These are phyloP conservation scores for Cladosporium velox DNA, from an alignment of 2,329 filamentous ascomycete species.

Conservation along the genomic window DNA sequence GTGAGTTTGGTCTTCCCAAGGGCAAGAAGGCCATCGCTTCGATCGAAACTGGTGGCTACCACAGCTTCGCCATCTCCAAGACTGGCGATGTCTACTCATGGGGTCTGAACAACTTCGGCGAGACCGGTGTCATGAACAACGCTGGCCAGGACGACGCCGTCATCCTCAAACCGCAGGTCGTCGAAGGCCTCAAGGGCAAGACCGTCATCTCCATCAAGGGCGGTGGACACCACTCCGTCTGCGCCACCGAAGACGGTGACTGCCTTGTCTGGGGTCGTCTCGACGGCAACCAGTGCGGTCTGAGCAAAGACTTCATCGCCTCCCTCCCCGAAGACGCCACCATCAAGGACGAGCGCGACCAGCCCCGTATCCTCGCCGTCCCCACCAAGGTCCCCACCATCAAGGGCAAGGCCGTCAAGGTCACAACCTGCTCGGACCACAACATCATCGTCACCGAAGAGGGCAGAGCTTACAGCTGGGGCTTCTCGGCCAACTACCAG, in stretches of 20 bases:
- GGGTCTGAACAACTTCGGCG: slow-evolving; percentile 85
- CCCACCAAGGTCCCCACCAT: slow-evolving; percentile 62
- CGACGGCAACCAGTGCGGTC: slow-evolving; percentile 58
- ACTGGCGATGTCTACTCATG: slow-evolving; percentile 74
- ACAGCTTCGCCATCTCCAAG: slow-evolving; percentile 74
- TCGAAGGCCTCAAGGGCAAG: slow-evolving; percentile 64
- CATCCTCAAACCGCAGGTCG: slow-evolving; percentile 69
- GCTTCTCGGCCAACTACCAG: slow-evolving; percentile 78
- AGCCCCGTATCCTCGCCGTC: slow-evolving; percentile 69
- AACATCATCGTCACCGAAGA: slow-evolving; percentile 68
- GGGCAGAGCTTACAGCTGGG: slow-evolving; percentile 76
- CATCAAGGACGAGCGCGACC: slow-evolving; percentile 61
- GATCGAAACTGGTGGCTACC: slow-evolving; percentile 73
- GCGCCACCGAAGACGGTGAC: slow-evolving; percentile 55
- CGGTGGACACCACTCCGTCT: slow-evolving; percentile 73
- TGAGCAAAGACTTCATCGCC: slow-evolving; percentile 49
- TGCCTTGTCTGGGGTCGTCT: slow-evolving; percentile 63
- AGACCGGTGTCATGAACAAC: slow-evolving; percentile 67
- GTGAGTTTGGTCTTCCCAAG: slow-evolving; percentile 57
- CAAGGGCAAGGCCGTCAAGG: slow-evolving; percentile 51
- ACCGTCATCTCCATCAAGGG: slow-evolving; percentile 70
- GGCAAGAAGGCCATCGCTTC: slow-evolving; percentile 55
- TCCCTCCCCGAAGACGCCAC: slow-evolving; percentile 60
- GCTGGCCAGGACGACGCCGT: slow-evolving; percentile 70
- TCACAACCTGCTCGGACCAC: slow-evolving; percentile 67